phyloP scores from a whole-genome alignment of 2,329 filamentous ascomycete genomes.

The Cladosporium phlei region DNA sequence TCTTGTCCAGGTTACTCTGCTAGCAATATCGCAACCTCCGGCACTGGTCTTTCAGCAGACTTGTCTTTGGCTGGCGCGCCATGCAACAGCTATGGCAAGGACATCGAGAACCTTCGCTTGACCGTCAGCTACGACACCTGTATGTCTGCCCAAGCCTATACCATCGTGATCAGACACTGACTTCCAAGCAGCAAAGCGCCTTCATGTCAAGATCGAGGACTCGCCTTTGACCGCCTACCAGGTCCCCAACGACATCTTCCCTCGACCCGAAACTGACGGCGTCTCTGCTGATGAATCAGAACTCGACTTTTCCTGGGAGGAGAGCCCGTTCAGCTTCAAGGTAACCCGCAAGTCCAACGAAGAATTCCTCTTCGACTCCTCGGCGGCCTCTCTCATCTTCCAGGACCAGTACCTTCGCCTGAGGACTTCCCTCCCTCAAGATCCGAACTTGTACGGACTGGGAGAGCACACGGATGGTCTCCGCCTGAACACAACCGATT shows the following conservation, averaged over 20 bases:
- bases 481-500: slow-evolving; percentile 60
- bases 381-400: slow-evolving; percentile 63
- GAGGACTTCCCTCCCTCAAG: slow-evolving; percentile 62
- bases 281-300: slow-evolving; percentile 33
- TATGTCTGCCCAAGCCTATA: slow-evolving; percentile 30
- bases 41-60: slow-evolving; percentile 16
- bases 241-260: slow-evolving; percentile 13
- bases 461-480: slow-evolving; percentile 69
- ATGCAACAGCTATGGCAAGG: slow-evolving; percentile 21
- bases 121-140: slow-evolving; percentile 59
- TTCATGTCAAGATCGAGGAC: slow-evolving; percentile 18
- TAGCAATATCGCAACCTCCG: slow-evolving; percentile 15
- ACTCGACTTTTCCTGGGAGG: slow-evolving; percentile 49
- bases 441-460: slow-evolving; percentile 71
- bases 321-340: slow-evolving; percentile 29
- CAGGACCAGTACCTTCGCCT: slow-evolving; percentile 73
- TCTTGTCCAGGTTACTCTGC: slow-evolving; percentile 19
- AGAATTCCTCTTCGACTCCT: slow-evolving; percentile 62
- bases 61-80: slow-evolving; percentile 16
- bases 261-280: slow-evolving; percentile 22
- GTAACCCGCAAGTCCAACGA: slow-evolving; percentile 15
- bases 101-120: slow-evolving; percentile 34
- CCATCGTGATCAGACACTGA: slow-evolving; percentile 2
- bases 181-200: slow-evolving; percentile 13
- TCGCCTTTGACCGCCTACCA: slow-evolving; percentile 12